These are phyloP conservation scores for Aspergillus panamensis DNA, from an alignment of 495 filamentous ascomycete genomes.

Conservation along the genomic window DNA sequence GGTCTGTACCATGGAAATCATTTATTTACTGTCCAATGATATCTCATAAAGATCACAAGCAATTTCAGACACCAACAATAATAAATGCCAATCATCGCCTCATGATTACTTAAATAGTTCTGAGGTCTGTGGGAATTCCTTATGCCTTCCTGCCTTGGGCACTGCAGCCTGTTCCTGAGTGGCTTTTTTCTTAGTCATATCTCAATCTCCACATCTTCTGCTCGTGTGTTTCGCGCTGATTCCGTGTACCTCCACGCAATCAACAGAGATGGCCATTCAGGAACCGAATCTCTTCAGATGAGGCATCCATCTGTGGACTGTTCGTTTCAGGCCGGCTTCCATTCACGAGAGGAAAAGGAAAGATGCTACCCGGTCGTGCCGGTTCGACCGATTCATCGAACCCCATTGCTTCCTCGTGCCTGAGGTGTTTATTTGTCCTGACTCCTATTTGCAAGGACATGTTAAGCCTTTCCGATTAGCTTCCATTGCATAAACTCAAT, in stretches of 20 bases:
- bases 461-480: no score
- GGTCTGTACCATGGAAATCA: constrained; percentile 15
- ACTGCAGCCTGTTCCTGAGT: not conserved
- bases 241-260: constrained; percentile 7
- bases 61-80: not conserved
- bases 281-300: no score
- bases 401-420: not conserved
- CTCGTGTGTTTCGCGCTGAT: not conserved
- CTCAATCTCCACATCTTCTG: not conserved
- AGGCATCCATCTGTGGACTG: not conserved
- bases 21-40: not conserved
- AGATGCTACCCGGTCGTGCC: constrained; percentile 2
- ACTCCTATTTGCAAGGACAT: not conserved
- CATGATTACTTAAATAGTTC: not conserved
- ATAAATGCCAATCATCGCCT: not conserved
- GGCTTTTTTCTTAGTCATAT: not conserved
- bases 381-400: constrained; percentile 3
- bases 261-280: not conserved
- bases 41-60: not conserved
- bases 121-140: not conserved
- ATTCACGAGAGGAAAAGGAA: not conserved
- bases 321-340: not conserved
- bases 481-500: no score
- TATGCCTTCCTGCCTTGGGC: no score
- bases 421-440: not conserved